Conservation (phyloP, 495 filamentous ascomycete species). For the Aspergillus bertholletiae region DNA sequence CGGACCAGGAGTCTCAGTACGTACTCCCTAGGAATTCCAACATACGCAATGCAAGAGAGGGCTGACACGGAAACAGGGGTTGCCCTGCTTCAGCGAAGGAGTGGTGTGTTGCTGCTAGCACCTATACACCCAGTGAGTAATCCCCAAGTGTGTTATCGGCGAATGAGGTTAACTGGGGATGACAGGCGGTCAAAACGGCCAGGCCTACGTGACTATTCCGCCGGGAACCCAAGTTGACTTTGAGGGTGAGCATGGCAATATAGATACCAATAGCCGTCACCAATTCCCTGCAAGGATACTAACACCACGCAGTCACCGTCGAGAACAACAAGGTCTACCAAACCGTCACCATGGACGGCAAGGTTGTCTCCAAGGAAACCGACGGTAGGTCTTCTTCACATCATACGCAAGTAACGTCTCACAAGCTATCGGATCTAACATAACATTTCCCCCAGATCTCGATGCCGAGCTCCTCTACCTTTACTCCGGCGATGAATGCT, state of each 20-base stretch:
- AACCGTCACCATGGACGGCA: slow-evolving; percentile 16
- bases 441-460: slow-evolving; percentile 1
- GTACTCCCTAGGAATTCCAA: background rate
- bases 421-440: background rate
- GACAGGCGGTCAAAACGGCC: slow-evolving; percentile 14
- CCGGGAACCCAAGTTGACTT: slow-evolving; percentile 13
- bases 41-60: background rate
- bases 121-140: slow-evolving; percentile 14
- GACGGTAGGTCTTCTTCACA: slow-evolving; percentile 5
- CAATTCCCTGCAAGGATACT: background rate
- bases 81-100: slow-evolving; percentile 12
- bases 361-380: slow-evolving; percentile 17
- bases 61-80: background rate
- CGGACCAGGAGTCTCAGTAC: slow-evolving; percentile 18
- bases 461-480: slow-evolving; percentile 12
- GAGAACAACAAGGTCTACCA: slow-evolving; percentile 15
- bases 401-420: background rate
- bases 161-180: no score
- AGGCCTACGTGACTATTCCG: slow-evolving; percentile 18
- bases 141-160: no score
- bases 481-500: slow-evolving; percentile 20
- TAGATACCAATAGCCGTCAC: no score
- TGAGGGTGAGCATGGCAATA: slow-evolving; percentile 18
- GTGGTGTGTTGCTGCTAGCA: slow-evolving; percentile 20
- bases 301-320: slow-evolving; percentile 7